These are phyloP conservation scores for Penicillium glabrum DNA, from an alignment of 2,329 filamentous ascomycete genomes.

Conservation along the genomic window DNA sequence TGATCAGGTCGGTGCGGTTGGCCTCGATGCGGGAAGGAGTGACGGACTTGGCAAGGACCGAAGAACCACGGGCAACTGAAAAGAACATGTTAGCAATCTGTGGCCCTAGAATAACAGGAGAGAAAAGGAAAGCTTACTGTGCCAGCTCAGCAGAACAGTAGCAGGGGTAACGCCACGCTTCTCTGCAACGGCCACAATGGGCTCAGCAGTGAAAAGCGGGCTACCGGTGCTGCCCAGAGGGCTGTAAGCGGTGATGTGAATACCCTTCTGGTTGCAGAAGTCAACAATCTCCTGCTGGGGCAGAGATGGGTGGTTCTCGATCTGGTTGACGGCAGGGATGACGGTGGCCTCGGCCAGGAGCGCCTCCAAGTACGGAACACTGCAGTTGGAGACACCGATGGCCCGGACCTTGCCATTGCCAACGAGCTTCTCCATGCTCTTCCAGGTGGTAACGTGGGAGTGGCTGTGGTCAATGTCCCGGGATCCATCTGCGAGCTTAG, in stretches of 20 bases:
- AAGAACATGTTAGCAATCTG: background rate
- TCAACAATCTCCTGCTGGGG: conserved; percentile 55
- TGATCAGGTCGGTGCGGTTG: conserved; percentile 38
- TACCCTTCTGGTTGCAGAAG: conserved; percentile 52
- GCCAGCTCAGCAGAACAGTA: conserved; percentile 45
- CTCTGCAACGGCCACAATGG: conserved; percentile 43
- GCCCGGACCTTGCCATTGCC: conserved; percentile 54
- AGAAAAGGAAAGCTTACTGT: conserved; percentile 30
- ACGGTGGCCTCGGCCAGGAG: conserved; percentile 60
- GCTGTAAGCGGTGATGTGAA: conserved; percentile 55
- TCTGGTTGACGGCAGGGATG: conserved; percentile 72
- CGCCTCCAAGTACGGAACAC: conserved; percentile 53
- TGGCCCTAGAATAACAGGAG: background rate
- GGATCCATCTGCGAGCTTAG: conserved; percentile 69
- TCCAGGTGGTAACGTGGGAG: conserved; percentile 76
- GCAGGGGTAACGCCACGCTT: conserved; percentile 41
- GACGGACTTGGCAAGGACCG: conserved; percentile 44
- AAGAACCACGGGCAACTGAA: conserved; percentile 39
- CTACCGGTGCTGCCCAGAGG: conserved; percentile 44
- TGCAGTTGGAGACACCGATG: conserved; percentile 63
- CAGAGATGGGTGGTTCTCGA: conserved; percentile 75
- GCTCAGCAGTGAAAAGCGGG: conserved; percentile 43
- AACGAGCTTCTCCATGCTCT: conserved; percentile 63
- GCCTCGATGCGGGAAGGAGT: conserved; percentile 43
- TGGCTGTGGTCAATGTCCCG: conserved; percentile 70